Evolutionary conservation across 768 basidiomycete species (phyloP).

Genomic region (Nidula microcarpa): DNA sequence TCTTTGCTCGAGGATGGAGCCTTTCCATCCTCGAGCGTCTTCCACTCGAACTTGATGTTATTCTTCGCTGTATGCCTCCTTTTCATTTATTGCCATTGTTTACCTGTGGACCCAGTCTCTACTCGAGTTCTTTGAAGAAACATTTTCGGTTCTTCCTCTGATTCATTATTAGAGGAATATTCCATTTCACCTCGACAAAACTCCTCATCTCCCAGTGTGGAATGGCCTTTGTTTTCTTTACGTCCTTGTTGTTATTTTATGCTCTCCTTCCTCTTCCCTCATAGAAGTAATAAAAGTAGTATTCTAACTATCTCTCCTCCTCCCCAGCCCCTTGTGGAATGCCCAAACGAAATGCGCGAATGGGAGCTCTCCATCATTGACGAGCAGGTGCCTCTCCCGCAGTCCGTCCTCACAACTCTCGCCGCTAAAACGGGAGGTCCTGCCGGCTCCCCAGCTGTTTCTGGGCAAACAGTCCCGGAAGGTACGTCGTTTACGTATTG

Average conservation of each 20-base stretch:
- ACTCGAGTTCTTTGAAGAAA: too few relatives aligned
- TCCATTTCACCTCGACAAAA: background rate
- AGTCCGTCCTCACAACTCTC: background rate
- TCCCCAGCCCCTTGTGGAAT: constrained; percentile 27
- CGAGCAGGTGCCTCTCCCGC: constrained; percentile 19
- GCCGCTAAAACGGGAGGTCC: background rate
- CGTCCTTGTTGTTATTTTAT: too few relatives aligned
- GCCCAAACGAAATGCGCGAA: constrained; percentile 25
- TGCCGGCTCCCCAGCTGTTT: background rate
- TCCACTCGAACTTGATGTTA: background rate
- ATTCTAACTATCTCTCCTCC: background rate
- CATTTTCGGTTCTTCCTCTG: too few relatives aligned
- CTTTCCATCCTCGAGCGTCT: too few relatives aligned
- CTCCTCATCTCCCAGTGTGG: background rate
- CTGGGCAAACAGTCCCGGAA: too few relatives aligned
- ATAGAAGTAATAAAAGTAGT: too few relatives aligned
- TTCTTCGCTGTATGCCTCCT: background rate
- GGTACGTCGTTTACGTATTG: too few relatives aligned
- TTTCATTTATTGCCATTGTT: background rate
- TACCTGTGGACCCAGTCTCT: background rate
- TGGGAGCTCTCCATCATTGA: constrained; percentile 33
- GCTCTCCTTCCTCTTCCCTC: too few relatives aligned
- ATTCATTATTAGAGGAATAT: too few relatives aligned
- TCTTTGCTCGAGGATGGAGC: background rate
- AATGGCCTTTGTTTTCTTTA: too few relatives aligned